phyloP scores from a whole-genome alignment of 192 early-diverging fungal species.

The Coemansia asiatica region DNA sequence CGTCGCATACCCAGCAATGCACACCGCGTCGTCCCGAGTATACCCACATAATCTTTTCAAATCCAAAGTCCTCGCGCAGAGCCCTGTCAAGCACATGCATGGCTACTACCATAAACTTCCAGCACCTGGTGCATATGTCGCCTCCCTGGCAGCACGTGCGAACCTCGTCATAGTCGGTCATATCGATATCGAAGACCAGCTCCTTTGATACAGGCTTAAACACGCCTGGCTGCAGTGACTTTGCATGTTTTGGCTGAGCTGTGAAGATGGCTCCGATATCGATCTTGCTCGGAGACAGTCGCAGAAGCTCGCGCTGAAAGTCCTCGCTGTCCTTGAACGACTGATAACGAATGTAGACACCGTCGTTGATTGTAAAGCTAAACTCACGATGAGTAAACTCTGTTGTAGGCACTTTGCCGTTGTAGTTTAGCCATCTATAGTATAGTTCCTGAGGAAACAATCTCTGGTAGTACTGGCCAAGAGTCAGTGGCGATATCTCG shows the following conservation, averaged over 20 bases:
- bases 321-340: conserved; percentile 74
- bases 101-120: conserved; percentile 90
- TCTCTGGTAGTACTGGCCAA: conserved; percentile 79
- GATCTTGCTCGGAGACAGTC: conserved; percentile 85
- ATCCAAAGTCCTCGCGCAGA: conserved; percentile 91
- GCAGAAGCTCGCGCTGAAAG: conserved; percentile 71
- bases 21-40: conserved; percentile 96
- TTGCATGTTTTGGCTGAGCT: conserved; percentile 78
- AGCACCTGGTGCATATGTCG: conserved; percentile 85
- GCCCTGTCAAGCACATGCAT: conserved; percentile 83
- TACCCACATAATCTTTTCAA: conserved; percentile 90
- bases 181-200: conserved; percentile 98
- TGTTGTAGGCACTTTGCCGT: conserved; percentile 58
- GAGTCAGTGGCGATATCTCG: conserved; percentile 44
- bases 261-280: conserved; percentile 98
- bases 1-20: conserved; percentile 97
- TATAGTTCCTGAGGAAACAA: conserved; percentile 84
- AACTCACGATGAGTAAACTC: conserved; percentile 89
- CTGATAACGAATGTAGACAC: conserved; percentile 86
- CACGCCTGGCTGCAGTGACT: conserved; percentile 65
- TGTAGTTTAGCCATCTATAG: conserved; percentile 80
- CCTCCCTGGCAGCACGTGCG: conserved; percentile 92
- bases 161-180: conserved; percentile 98
- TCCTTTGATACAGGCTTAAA: conserved; percentile 84
- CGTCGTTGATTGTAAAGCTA: conserved; percentile 78